Base-by-base conservation (phyloP, 2,329 filamentous ascomycete genomes). In the Alternaria sp. region DNA sequence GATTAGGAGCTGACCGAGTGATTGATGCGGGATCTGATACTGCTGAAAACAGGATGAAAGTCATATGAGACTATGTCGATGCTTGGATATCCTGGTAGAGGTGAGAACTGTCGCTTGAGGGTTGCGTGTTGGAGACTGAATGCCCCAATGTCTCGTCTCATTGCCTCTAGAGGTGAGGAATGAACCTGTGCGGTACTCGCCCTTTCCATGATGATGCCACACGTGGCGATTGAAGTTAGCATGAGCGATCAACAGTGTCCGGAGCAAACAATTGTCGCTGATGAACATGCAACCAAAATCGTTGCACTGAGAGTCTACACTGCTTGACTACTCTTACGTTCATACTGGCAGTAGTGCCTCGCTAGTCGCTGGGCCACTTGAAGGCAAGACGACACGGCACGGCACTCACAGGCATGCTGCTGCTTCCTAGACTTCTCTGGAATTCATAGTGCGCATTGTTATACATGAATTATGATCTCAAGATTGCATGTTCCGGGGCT, bases 31-130 rank as follows among this genome's bases (percentile, higher is more conserved):
- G 71, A 73, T 72, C 64, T 63, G 68, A 70, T 74, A 68, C 66
- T 77, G 70, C 65, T 73, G 74, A 65, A 72, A 71, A 66, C 71
- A 74, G 74, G 64, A 70, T 59, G 61, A 76, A 77, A 75, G 74
- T 73, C 75, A 77, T 78, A 71, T 74, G 72, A 71, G 71, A 76
- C 74, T 74, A 77, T 75, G 67, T 73, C 70, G 66, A 78, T 79
- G 75, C 72, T 78, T 65, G 67, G 22, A 74, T 77, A 78, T 77
- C 61, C 68, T 68, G 67, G 52, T 59, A 63, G 62, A 63, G 60
- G 66, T 62, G 62, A 66, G 63, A 68, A 64, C 38, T 68, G 65
- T 73, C 67, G 65, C 64, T 68, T 65, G 71, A 72, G 65, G 64
- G 62, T 61, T 62, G 66, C 66, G 68, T 68, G 57, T 16, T 58